phyloP scores from a whole-genome alignment of 2,329 filamentous ascomycete species.

The Biscogniauxia marginata region DNA sequence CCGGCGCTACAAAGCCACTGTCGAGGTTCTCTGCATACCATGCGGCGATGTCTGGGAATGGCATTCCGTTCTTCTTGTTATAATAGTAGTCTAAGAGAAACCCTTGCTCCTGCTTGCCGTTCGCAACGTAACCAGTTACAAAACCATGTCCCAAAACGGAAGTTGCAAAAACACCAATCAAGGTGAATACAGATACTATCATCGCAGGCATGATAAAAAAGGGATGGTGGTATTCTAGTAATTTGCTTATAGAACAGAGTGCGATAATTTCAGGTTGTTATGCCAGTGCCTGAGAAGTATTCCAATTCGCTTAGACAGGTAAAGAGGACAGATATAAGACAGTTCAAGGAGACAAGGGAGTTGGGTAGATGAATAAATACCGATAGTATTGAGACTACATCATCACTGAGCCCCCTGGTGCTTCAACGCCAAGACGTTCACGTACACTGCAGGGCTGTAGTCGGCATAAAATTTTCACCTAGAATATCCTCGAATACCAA shows the following conservation, averaged over 20 bases:
- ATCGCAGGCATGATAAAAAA: neutral
- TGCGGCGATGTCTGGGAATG: constrained; percentile 26
- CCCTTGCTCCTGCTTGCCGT: constrained; percentile 35
- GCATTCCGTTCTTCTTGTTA: constrained; percentile 27
- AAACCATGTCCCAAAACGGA: constrained; percentile 42
- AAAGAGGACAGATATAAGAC: neutral
- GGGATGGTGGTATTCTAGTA: neutral
- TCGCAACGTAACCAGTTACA: constrained; percentile 47
- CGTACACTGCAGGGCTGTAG: neutral
- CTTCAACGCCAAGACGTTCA: neutral
- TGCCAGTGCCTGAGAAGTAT: neutral
- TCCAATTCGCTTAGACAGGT: neutral
- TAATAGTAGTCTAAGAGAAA: constrained; percentile 35
- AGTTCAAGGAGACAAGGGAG: neutral
- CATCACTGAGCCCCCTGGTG: neutral
- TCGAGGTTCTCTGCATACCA: constrained; percentile 30
- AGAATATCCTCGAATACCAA: neutral
- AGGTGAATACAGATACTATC: neutral
- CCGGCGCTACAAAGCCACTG: constrained; percentile 38
- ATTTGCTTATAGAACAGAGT: too few species aligned
- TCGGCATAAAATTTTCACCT: neutral
- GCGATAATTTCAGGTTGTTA: too few species aligned
- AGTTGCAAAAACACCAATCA: constrained; percentile 27
- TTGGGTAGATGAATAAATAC: neutral
- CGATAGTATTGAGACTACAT: neutral